Percentiles rank a stretch among this genome's conserved stretches.
Evolutionary conservation across 768 basidiomycete species (phyloP).

Genomic region (Boletus huronensis): DNA sequence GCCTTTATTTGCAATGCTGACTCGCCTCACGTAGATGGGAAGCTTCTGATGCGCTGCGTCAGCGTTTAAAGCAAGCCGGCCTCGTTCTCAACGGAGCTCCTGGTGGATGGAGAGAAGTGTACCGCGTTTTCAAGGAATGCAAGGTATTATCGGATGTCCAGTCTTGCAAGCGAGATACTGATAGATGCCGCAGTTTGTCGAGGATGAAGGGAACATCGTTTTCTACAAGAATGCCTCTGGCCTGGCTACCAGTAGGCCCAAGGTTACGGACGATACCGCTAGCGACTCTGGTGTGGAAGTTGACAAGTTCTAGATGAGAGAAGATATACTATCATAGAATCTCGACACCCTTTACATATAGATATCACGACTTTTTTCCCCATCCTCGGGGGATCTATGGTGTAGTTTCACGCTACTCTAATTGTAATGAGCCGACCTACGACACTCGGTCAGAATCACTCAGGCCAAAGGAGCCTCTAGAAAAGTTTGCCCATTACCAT

Average conservation of each 20-base stretch:
- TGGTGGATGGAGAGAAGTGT: conserved; percentile 76
- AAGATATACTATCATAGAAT: conserved; percentile 2
- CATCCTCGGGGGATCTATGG: background rate
- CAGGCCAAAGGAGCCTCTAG: background rate
- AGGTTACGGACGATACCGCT: conserved; percentile 54
- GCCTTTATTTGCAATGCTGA: background rate
- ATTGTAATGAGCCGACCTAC: background rate
- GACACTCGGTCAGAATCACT: background rate
- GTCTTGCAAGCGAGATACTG: background rate
- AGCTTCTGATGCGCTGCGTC: conserved; percentile 80
- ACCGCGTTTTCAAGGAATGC: conserved; percentile 76
- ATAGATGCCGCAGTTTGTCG: conserved; percentile 63
- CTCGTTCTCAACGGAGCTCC: conserved; percentile 67
- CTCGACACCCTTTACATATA: conserved; percentile 1
- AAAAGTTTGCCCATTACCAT: background rate
- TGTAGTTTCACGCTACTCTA: background rate
- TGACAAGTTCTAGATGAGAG: conserved; percentile 32
- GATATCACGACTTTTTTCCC: conserved; percentile 6
- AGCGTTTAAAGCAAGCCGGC: conserved; percentile 56
- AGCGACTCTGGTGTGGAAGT: conserved; percentile 70
- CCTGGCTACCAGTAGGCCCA: conserved; percentile 65
- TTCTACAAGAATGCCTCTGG: conserved; percentile 91
- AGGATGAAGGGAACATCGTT: conserved; percentile 86
- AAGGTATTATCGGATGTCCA: conserved; percentile 41
- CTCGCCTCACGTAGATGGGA: conserved; percentile 61